These are phyloP conservation scores for Solanum pennellii DNA, from an alignment of 257 asterid species.

Conservation along the genomic window DNA sequence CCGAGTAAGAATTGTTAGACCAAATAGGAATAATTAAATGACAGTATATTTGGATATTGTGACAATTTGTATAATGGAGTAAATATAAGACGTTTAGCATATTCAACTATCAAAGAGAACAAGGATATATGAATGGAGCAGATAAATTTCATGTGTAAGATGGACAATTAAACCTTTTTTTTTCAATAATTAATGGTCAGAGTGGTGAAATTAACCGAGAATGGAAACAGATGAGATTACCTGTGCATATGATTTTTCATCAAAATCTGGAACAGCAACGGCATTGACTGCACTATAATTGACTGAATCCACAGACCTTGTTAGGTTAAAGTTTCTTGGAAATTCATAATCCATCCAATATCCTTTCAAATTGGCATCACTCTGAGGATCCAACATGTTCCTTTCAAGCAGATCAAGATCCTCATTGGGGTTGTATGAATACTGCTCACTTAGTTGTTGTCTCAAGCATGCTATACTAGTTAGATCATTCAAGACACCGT, in stretches of 20 bases:
- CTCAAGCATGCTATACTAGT: constrained; percentile 35
- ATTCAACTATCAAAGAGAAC: not conserved
- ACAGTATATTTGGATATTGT: not conserved
- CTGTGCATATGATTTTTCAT: constrained; percentile 47
- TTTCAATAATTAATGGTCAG: not conserved
- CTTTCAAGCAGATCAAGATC: constrained; percentile 34
- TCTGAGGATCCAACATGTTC: constrained; percentile 23
- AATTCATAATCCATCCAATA: constrained; percentile 35
- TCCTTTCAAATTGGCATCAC: constrained; percentile 35
- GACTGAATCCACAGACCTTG: constrained; percentile 32
- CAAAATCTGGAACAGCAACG: constrained; percentile 32
- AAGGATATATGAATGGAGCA: not conserved
- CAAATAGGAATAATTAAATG: not conserved
- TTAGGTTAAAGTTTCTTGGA: constrained; percentile 43
- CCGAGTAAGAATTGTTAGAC: not conserved
- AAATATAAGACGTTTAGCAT: not conserved
- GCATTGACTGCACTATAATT: constrained; percentile 30
- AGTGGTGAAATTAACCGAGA: not conserved
- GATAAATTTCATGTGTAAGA: not conserved
- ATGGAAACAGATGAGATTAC: constrained; percentile 8
- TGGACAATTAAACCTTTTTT: not conserved
- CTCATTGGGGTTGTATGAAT: constrained; percentile 25
- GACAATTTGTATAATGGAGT: not conserved
- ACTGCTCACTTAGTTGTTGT: constrained; percentile 41
- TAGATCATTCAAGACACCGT: constrained; percentile 45